Evolutionary conservation across 345 rosid species (phyloP), one percentile per base, ranked within the genome.

Genomic region (Rubroshorea leprosula): DNA sequence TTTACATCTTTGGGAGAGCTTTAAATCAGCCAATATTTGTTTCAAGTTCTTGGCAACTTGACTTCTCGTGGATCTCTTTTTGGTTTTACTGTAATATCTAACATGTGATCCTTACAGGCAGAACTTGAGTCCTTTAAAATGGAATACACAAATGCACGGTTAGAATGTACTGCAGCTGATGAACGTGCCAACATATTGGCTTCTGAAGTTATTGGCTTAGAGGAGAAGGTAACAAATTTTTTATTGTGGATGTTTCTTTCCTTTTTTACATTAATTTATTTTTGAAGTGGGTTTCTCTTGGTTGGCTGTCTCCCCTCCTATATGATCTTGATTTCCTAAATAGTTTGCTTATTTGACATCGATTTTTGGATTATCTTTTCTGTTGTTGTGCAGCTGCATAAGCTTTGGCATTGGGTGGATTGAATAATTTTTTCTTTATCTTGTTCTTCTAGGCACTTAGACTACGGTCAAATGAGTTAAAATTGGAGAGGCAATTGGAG

Each of bases 151-250:
- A 87, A 82, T 74, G 97, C 81, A 43, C 89, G 67, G 58, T 81
- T 94, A 35, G 96, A 94, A 68, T 87, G 96, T 62, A 78, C 60
- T 68, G 99, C 96, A 48, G 89, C 96, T 62, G 96, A 94, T 74
- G 97, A 87, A 68, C 86, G 97, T 20, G 86, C 96, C 38, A 87
- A 81, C 39, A 77, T 94, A 69, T 74, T 90, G 74, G 97, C 99
- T 67, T 79, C 97, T 55, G 99, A 94, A 79, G 99, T 90, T 63
- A 90, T 94, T 48, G 83, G 90, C 61, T 84, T 94, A 78, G 99
- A 94, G 80, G 99, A 94, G 78, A 94, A 94, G 97, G 99, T 93
- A 79, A n/a, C n/a, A n/a, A n/a, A 23, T 44, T 62, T 43, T 43
- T 55, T 18, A 5, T 43, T 13, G 23, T 26, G 52, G 24, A 18